Evolutionary conservation across 257 asterid genomes (phyloP).

Genomic region (Solanum microdontum): DNA sequence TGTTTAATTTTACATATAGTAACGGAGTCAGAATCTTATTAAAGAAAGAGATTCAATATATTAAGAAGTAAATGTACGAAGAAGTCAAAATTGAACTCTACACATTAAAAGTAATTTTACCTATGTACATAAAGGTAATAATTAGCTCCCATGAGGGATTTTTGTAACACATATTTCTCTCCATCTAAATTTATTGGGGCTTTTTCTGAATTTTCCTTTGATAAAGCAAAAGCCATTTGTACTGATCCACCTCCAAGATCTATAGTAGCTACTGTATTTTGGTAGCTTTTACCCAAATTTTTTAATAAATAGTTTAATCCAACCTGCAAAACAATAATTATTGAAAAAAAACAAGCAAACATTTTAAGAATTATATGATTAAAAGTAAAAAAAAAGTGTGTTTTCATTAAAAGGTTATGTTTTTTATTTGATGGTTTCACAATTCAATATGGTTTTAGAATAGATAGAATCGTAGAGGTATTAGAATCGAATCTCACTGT

Average conservation of each 20-base stretch:
- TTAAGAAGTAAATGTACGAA: neutral
- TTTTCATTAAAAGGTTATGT: too few species aligned
- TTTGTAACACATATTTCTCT: slow-evolving; percentile 18
- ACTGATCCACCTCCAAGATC: slow-evolving; percentile 16
- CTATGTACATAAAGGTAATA: slow-evolving; percentile 46
- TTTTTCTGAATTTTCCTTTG: slow-evolving; percentile 18
- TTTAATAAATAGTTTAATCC: slow-evolving; percentile 1
- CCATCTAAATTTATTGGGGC: slow-evolving; percentile 11
- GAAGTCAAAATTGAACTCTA: too few species aligned
- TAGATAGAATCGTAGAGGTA: too few species aligned
- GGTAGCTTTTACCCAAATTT: neutral
- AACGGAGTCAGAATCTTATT: neutral
- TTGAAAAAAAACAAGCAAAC: slow-evolving; percentile 8
- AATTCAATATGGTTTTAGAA: too few species aligned
- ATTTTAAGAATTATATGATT: too few species aligned
- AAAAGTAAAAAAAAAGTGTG: neutral
- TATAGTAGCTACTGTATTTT: slow-evolving; percentile 6
- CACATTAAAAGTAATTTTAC: neutral
- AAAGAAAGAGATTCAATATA: neutral
- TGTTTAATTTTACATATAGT: too few species aligned
- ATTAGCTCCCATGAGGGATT: slow-evolving; percentile 8
- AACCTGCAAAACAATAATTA: neutral
- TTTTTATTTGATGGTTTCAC: too few species aligned
- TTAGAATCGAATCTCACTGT: too few species aligned
- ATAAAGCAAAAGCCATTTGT: slow-evolving; percentile 34